Conservation (phyloP, 805 yeast genomes). For the Yamadazyma akitaensis region DNA sequence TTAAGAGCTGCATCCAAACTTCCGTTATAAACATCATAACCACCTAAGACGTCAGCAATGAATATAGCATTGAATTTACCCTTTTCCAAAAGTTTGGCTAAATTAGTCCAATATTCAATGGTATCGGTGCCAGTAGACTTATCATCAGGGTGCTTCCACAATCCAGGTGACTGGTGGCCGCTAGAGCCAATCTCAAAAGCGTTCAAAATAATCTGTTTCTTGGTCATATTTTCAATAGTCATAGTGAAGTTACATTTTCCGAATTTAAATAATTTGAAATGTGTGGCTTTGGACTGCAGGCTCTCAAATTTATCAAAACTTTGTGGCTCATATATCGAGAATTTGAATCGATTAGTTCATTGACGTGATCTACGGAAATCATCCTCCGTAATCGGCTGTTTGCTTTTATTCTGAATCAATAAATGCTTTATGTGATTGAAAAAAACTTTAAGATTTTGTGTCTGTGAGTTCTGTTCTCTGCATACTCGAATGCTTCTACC, state of each 20-base stretch:
- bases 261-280: background rate
- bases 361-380: too few species aligned
- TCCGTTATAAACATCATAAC: slow-evolving; percentile 41
- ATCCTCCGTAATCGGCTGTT: too few species aligned
- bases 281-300: background rate
- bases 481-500: too few species aligned
- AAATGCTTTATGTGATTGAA: too few species aligned
- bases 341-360: too few species aligned
- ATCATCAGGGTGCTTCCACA: slow-evolving; percentile 41
- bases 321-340: too few species aligned
- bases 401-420: too few species aligned
- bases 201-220: slow-evolving; percentile 29
- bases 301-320: background rate
- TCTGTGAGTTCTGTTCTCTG: too few species aligned
- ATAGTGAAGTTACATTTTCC: background rate
- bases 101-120: slow-evolving; percentile 30
- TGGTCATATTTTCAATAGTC: background rate
- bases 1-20: slow-evolving; percentile 35
- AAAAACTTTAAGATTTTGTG: too few species aligned
- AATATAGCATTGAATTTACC: slow-evolving; percentile 40
- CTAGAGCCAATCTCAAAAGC: slow-evolving; percentile 35
- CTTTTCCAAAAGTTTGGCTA: slow-evolving; percentile 38
- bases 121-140: slow-evolving; percentile 23
- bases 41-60: slow-evolving; percentile 40
- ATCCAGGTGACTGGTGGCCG: slow-evolving; percentile 24